Percentiles rank a stretch among this genome's conserved stretches.
Conservation (phyloP, 306 rosid species). For the Abrus pulchellus region DNA sequence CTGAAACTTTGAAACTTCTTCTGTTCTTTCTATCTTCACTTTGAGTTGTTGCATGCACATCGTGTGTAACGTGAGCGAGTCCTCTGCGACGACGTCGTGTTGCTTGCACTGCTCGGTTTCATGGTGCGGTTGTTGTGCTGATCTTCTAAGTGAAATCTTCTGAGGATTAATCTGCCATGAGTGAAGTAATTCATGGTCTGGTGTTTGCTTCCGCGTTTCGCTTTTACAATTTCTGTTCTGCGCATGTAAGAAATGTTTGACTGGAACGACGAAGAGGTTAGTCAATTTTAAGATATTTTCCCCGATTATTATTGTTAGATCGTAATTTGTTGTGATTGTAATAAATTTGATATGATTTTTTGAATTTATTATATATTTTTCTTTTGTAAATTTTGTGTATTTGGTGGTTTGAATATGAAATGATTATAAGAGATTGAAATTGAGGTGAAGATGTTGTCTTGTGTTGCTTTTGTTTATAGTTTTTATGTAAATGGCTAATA, state of each 20-base stretch:
- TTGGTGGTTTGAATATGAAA: conserved; percentile 17
- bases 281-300: not conserved
- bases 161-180: conserved; percentile 66
- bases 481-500: not conserved
- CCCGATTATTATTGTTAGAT: not conserved
- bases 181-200: conserved; percentile 48
- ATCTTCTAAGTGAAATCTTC: conserved; percentile 23
- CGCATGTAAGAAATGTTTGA: conserved; percentile 61
- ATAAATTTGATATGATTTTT: not conserved
- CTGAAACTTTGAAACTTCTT: not conserved
- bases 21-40: not conserved
- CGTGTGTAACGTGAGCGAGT: too few species aligned
- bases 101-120: not conserved
- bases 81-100: not conserved
- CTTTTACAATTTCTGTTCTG: conserved; percentile 48
- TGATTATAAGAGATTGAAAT: conserved; percentile 17
- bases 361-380: not conserved
- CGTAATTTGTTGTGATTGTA: not conserved
- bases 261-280: conserved; percentile 64
- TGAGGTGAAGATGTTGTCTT: conserved; percentile 1
- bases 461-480: not conserved
- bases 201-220: conserved; percentile 53
- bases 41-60: not conserved
- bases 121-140: conserved; percentile 33
- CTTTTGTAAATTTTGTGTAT: not conserved